These are phyloP conservation scores for Hyphopichia homilentoma DNA, from an alignment of 805 yeast genomes.

Conservation along the genomic window DNA sequence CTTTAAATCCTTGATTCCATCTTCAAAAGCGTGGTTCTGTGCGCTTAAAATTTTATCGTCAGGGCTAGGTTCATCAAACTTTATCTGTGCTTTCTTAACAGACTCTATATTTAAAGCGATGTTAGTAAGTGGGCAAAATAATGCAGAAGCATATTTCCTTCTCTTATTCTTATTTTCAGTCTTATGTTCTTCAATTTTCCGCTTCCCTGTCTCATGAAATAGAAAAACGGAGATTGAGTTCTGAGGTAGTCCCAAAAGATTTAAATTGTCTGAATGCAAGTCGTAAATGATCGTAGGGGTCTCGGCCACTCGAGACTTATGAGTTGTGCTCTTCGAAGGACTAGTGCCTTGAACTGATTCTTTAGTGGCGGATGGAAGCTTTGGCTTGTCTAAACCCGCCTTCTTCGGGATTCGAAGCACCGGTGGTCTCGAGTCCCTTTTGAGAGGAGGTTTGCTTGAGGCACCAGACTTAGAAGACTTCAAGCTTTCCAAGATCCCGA, in stretches of 20 bases:
- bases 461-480: too few relatives aligned
- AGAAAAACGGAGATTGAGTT: constrained; percentile 14
- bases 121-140: constrained; percentile 41
- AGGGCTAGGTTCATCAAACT: constrained; percentile 72
- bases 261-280: constrained; percentile 6
- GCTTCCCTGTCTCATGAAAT: constrained; percentile 6
- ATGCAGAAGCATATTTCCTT: constrained; percentile 14
- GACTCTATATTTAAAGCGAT: constrained; percentile 27
- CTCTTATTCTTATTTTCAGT: constrained; percentile 15
- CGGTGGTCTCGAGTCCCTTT: too few relatives aligned
- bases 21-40: constrained; percentile 45
- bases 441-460: too few relatives aligned
- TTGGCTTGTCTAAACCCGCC: too few relatives aligned
- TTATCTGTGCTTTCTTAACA: constrained; percentile 41
- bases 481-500: constrained; percentile 4
- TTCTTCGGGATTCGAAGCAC: too few relatives aligned
- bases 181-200: constrained; percentile 2
- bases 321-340: too few relatives aligned
- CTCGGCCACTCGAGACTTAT: too few relatives aligned
- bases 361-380: background rate
- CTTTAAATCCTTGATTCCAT: constrained; percentile 23
- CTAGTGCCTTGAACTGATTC: background rate
- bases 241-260: constrained; percentile 9
- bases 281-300: too few relatives aligned
- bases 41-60: constrained; percentile 68